Evolutionary conservation across 2,329 filamentous ascomycete genomes (phyloP).

Genomic region (Leptographium galeiforme): DNA sequence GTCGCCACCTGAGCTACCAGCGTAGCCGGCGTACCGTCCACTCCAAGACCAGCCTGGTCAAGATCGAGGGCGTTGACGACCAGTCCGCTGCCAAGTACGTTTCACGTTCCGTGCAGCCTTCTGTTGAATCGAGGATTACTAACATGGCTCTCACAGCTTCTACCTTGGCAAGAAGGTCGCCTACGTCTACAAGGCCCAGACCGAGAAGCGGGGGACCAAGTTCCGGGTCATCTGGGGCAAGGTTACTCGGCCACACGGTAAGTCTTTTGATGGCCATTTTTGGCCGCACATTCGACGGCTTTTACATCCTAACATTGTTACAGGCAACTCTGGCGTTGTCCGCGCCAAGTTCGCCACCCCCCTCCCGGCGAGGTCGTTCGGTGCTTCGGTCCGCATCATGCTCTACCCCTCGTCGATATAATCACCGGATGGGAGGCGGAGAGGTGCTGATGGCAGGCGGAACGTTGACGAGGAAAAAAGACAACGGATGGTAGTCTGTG

Average conservation of each 20-base stretch:
- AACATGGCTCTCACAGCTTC: conserved; percentile 42
- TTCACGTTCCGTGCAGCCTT: not conserved
- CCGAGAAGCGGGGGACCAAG: conserved; percentile 93
- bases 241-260: conserved; percentile 15
- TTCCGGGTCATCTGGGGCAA: conserved; percentile 54
- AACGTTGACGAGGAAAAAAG: not conserved
- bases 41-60: conserved; percentile 85
- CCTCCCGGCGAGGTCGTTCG: conserved; percentile 92
- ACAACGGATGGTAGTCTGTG: not conserved
- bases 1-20: conserved; percentile 97
- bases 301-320: not conserved
- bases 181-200: conserved; percentile 94
- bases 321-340: conserved; percentile 95
- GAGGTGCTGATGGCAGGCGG: not conserved
- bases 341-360: conserved; percentile 94
- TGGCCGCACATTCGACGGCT: not conserved
- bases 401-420: conserved; percentile 97
- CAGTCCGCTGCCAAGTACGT: conserved; percentile 72
- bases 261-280: not conserved
- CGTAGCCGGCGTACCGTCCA: conserved; percentile 85
- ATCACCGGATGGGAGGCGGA: conserved; percentile 16
- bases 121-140: not conserved
- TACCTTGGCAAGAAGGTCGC: conserved; percentile 98
- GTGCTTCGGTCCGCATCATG: conserved; percentile 92
- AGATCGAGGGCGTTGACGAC: conserved; percentile 96